These are phyloP conservation scores for Candida incommunis DNA, from an alignment of 805 yeast species.

Conservation along the genomic window DNA sequence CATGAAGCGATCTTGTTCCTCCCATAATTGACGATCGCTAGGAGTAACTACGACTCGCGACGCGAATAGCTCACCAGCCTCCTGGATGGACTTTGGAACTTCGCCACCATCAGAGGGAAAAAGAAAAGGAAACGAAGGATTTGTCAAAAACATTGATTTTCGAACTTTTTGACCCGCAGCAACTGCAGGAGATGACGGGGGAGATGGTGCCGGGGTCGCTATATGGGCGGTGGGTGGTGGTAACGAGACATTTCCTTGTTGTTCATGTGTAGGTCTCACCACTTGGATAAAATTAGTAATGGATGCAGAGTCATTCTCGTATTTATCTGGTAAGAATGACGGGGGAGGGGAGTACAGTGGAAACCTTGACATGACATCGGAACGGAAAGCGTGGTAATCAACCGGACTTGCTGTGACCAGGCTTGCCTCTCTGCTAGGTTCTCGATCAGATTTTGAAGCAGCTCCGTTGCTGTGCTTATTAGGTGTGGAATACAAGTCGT, in stretches of 20 bases:
- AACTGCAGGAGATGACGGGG: conserved; percentile 39
- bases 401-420: conserved; percentile 51
- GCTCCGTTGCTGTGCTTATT: too few relatives aligned
- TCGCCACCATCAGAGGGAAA: conserved; percentile 36
- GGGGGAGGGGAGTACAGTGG: conserved; percentile 52
- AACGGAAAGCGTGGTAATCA: conserved; percentile 72
- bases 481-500: neutral
- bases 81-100: conserved; percentile 63
- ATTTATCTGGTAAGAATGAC: conserved; percentile 30
- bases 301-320: conserved; percentile 34
- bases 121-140: conserved; percentile 51
- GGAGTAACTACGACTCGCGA: conserved; percentile 51
- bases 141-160: conserved; percentile 39
- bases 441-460: neutral
- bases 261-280: conserved; percentile 36
- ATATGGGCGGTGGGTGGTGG: conserved; percentile 50
- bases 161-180: conserved; percentile 19
- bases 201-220: conserved; percentile 85
- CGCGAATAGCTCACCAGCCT: conserved; percentile 59
- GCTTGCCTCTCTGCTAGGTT: too few relatives aligned
- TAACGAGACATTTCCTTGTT: conserved; percentile 28
- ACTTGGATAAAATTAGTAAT: conserved; percentile 45
- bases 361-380: conserved; percentile 58
- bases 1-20: conserved; percentile 57
- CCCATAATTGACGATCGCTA: conserved; percentile 56